These are phyloP conservation scores for Microbotryum scabiosae DNA, from an alignment of 1,284 basidiomycete genomes.

Conservation along the genomic window DNA sequence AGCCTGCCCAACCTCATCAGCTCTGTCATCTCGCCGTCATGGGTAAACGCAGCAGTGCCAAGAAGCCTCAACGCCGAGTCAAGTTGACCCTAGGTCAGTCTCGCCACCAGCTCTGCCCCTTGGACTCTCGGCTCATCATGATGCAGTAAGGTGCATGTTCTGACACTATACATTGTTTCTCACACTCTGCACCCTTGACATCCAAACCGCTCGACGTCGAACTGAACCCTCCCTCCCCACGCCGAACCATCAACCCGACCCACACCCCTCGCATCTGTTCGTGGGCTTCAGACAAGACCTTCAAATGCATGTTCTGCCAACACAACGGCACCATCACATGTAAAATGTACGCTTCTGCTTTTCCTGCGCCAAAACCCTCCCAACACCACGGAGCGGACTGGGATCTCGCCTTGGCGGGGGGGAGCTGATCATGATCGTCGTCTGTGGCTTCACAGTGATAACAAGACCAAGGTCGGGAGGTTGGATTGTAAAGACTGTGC, in stretches of 20 bases:
- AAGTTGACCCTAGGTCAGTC: constrained; percentile 25
- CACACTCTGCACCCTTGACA: background rate
- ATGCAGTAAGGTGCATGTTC: background rate
- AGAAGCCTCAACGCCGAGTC: constrained; percentile 16
- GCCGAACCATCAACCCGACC: background rate
- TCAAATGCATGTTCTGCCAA: constrained; percentile 43
- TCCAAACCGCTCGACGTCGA: too few species aligned
- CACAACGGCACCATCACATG: constrained; percentile 40
- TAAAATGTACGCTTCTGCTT: constrained; percentile 37
- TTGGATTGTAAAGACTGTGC: constrained; percentile 42
- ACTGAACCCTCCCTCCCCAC: background rate
- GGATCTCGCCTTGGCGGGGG: too few species aligned
- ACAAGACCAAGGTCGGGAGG: constrained; percentile 37
- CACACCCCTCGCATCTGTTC: background rate
- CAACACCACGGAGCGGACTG: background rate
- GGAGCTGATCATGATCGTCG: too few species aligned
- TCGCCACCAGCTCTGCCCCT: background rate
- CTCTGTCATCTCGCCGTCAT: background rate
- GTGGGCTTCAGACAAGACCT: constrained; percentile 36
- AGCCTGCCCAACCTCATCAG: too few species aligned
- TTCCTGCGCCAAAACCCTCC: background rate
- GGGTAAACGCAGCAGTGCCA: constrained; percentile 32
- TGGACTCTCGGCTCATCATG: too few species aligned
- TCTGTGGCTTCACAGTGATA: constrained; percentile 35
- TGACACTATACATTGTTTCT: background rate